Evolutionary conservation across 2,329 filamentous ascomycete genomes (phyloP), one percentile per base, ranked within the genome.

Genomic region (Moelleriella libera): DNA sequence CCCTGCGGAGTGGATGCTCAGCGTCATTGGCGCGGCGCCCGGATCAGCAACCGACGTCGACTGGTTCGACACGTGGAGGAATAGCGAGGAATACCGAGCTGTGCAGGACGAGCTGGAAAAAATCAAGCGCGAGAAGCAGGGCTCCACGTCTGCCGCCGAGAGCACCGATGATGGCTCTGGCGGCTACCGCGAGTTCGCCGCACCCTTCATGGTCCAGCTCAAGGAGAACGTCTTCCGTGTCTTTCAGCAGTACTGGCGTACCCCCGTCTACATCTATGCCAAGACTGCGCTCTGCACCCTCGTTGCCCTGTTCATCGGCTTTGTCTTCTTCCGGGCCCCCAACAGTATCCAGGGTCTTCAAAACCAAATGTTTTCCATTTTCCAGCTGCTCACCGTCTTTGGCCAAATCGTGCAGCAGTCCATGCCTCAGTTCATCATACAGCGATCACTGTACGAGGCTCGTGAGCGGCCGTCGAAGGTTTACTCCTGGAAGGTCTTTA

Each of bases 171-270:
- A 67, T 6, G 68, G 69, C 43, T 57, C 64, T 10, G 64, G 62
- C 47, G 64, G 63, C 53, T 86, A 81, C 64, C 75, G 78, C 51
- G 86, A 94, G 62, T 94, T 94, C 51, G 88, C 88, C 4, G 85
- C 86, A 5, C 78, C 84, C 0, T 87, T 94, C 60, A 58, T 54
- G 41, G 58, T 69, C 6, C 88, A 95, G 63, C 68, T 90, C 41
- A 68, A 65, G 48, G 73, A 82, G 58, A 85, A 87, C 48, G 74
- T 78, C 14, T 62, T 75, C 53, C 86, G 88, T 57, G 83, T 92
- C 30, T 92, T 92, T 70, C 78, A 89, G 60, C 88, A 94, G 63
- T 94, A 92, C 74, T 94, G 88, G 88, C 84, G 88, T 50, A 89
- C 82, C 0, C 88, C 88, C 0, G 76, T 81, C 5, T 94, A 94